Evolutionary conservation across 371 early-diverging fungal species (phyloP), one percentile per base, ranked within the genome.

Genomic region (Actinomortierella ambigua): DNA sequence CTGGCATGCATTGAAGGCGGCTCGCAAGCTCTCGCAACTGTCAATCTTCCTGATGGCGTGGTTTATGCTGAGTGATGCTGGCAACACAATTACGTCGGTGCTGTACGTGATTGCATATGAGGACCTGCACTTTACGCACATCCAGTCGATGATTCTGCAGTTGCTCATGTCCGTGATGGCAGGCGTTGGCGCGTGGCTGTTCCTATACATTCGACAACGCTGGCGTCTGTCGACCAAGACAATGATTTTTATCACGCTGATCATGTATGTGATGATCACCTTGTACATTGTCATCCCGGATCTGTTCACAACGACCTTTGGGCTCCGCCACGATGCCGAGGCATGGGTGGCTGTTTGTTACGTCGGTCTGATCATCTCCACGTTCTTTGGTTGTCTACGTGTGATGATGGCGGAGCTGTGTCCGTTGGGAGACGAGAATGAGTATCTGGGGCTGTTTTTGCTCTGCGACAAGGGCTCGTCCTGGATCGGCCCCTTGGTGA

Each of bases 381-480:
- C 86, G 2, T 83, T 83, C 44, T 84, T 77, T 77, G 84, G 85
- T 5, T 83, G 80, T 65, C 79, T 82, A 42, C 77, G 82, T 15
- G 85, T 85, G 13, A 81, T 86, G 84, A 65, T 86, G 58, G 82
- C 85, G 3, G 86, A 86, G 61, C 55, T 86, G 50, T 76, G 80
- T 3, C 86, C 86, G 0, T 78, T 69, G 51, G 86, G 86, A 9
- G 83, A 81, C 46, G 86, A 86, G 63, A 84, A 83, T 22, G 62
- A 84, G 49, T 86, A 83, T 78, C 84, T 86, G 66, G 82, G 84
- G 60, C 60, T 86, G 17, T 86, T 86, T 62, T 84, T 84, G 55
- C 77, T 86, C 2, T 80, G 83, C 28, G 85, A 86, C 51, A 86
- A 86, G 53, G 86, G 78, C 2, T 84, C 85, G 1, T 81, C 84